These are phyloP conservation scores for Neurospora sp. DNA, from an alignment of 495 filamentous ascomycete genomes.

Conservation along the genomic window DNA sequence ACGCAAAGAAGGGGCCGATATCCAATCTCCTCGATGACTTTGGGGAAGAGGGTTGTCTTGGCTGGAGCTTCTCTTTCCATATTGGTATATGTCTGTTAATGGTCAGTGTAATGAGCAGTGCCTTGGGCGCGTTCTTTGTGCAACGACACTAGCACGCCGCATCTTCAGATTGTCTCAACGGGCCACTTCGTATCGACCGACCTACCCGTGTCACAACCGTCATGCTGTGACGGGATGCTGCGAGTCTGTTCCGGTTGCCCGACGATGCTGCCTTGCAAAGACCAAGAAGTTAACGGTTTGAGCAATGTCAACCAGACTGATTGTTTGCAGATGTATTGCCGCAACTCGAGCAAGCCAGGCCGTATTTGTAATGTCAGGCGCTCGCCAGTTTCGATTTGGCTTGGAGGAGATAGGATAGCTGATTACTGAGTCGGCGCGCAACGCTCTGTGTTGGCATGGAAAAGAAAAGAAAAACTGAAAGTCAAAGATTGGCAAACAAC, in stretches of 20 bases:
- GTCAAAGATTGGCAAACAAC: not conserved
- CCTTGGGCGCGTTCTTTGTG: not conserved
- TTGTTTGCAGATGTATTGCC: not conserved
- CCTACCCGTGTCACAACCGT: not conserved
- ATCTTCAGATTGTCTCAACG: constrained; percentile 3
- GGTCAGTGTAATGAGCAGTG: not conserved
- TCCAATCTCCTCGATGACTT: not conserved
- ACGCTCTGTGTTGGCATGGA: not conserved
- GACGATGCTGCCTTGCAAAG: not conserved
- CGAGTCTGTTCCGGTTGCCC: not conserved
- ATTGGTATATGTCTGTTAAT: constrained; percentile 4
- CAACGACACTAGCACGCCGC: constrained; percentile 1
- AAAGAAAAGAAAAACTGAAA: not conserved
- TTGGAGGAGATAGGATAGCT: not conserved
- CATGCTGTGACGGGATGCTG: not conserved
- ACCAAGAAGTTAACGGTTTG: not conserved
- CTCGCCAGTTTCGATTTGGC: not conserved
- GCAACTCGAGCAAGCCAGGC: not conserved
- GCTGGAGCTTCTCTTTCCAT: not conserved
- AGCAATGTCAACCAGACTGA: not conserved
- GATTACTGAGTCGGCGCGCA: not conserved
- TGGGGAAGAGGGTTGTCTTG: constrained; percentile 4
- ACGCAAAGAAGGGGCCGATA: not conserved
- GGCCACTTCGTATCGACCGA: constrained; percentile 1
- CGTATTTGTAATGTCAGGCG: not conserved